Evolutionary conservation across 2,329 filamentous ascomycete genomes (phyloP).

Genomic region (Phyllosticta paracitricarpa): DNA sequence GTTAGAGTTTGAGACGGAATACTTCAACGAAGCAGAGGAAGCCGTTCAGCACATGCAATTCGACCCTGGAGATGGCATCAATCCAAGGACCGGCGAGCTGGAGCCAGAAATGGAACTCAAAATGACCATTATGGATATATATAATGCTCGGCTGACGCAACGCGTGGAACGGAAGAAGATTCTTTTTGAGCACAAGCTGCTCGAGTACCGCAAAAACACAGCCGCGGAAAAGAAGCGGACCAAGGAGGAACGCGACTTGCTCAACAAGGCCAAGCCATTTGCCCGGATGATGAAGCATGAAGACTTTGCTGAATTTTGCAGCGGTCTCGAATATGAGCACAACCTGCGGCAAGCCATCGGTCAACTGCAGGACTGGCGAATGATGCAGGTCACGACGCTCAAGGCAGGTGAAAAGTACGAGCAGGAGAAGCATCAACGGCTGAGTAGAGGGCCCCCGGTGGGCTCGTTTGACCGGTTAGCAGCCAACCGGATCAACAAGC

Average conservation of each 20-base stretch:
- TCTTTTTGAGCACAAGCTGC: conserved; percentile 85
- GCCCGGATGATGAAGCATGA: conserved; percentile 91
- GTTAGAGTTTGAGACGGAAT: conserved; percentile 93
- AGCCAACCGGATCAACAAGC: conserved; percentile 57
- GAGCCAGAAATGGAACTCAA: conserved; percentile 97
- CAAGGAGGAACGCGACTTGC: conserved; percentile 84
- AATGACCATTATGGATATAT: conserved; percentile 96
- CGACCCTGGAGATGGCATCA: conserved; percentile 87
- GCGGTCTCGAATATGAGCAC: conserved; percentile 80
- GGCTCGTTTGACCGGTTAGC: conserved; percentile 81
- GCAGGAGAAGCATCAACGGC: conserved; percentile 68
- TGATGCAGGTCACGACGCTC: conserved; percentile 72
- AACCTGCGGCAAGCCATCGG: conserved; percentile 81
- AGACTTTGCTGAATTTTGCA: conserved; percentile 79
- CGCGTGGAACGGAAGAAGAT: conserved; percentile 92
- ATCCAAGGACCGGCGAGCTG: conserved; percentile 70
- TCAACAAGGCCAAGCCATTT: conserved; percentile 92
- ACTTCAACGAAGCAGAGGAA: conserved; percentile 95
- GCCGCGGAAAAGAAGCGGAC: conserved; percentile 88
- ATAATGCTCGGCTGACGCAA: conserved; percentile 83
- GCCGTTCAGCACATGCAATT: conserved; percentile 98
- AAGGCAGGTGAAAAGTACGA: conserved; percentile 88
- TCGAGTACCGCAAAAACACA: conserved; percentile 88
- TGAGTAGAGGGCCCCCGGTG: conserved; percentile 56
- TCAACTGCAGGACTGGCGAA: conserved; percentile 90